These are phyloP conservation scores for Rehmannia glutinosa DNA, from an alignment of 257 asterid species.

Conservation along the genomic window DNA sequence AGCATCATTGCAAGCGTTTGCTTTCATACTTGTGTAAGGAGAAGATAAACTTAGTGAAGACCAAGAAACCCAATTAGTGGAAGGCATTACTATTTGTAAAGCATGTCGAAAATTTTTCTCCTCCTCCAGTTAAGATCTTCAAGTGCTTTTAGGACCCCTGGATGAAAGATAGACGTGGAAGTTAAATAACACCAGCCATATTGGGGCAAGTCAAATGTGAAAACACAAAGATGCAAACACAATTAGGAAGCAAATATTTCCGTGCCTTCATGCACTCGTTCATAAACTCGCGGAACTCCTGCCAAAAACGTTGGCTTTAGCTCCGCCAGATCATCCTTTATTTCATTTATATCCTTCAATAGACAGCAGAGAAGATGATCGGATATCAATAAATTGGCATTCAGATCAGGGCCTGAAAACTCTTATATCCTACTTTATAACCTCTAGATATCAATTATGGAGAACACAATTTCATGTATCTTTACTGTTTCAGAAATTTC, in stretches of 20 bases:
- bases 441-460: too few relatives aligned
- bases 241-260: background rate
- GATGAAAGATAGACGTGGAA: background rate
- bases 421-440: background rate
- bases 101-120: conserved; percentile 66
- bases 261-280: conserved; percentile 84
- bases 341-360: conserved; percentile 73
- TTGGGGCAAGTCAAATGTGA: background rate
- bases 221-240: background rate
- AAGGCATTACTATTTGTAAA: conserved; percentile 57
- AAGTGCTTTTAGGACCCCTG: conserved; percentile 83
- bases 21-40: too few relatives aligned
- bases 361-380: conserved; percentile 5
- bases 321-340: conserved; percentile 73
- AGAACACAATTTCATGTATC: background rate
- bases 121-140: conserved; percentile 86
- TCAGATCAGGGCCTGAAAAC: background rate
- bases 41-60: background rate
- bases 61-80: background rate
- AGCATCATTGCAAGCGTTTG: conserved; percentile 1
- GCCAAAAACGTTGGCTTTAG: conserved; percentile 93
- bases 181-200: conserved; percentile 1
- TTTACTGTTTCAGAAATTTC: background rate
- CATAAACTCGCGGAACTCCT: conserved; percentile 90
- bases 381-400: conserved; percentile 1